Evolutionary conservation across 116 monocot species (phyloP).

Genomic region (Thalassia testudinum): DNA sequence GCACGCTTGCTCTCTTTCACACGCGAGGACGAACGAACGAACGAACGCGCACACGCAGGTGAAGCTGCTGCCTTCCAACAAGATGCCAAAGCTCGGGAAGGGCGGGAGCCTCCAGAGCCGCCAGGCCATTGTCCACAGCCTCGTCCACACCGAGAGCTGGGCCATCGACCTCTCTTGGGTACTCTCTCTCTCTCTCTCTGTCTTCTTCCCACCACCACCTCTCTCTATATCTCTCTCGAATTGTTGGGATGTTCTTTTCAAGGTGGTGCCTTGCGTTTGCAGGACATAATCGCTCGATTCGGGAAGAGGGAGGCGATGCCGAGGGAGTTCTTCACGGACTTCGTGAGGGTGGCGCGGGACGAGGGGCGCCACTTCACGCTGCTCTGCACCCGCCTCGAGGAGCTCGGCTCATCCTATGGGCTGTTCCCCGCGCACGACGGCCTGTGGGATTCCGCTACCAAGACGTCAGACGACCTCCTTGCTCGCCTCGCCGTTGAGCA

Average conservation of each 20-base stretch:
- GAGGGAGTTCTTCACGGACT: slow-evolving; percentile 66
- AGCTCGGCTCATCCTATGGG: slow-evolving; percentile 68
- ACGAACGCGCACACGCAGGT: slow-evolving; percentile 29
- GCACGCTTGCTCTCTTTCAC: background rate
- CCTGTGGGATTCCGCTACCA: slow-evolving; percentile 53
- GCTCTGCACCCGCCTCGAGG: slow-evolving; percentile 34
- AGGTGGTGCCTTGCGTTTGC: background rate
- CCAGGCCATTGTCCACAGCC: slow-evolving; percentile 75
- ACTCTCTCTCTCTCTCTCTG: background rate
- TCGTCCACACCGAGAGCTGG: slow-evolving; percentile 93
- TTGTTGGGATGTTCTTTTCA: background rate
- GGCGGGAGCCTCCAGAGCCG: slow-evolving; percentile 69
- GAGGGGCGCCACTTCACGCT: slow-evolving; percentile 68
- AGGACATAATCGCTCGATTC: slow-evolving; percentile 78
- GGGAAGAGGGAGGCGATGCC: slow-evolving; percentile 55
- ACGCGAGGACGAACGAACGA: background rate
- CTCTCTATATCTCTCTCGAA: too few relatives aligned
- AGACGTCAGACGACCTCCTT: slow-evolving; percentile 33
- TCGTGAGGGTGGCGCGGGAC: slow-evolving; percentile 61
- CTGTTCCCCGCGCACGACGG: slow-evolving; percentile 72
- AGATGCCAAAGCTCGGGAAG: slow-evolving; percentile 76
- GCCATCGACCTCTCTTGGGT: slow-evolving; percentile 90
- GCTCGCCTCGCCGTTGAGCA: slow-evolving; percentile 85
- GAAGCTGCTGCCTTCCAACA: slow-evolving; percentile 34
- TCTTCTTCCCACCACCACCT: too few relatives aligned